phyloP scores from a whole-genome alignment of 108 stramenopile genomes.

The Mayamaea pseudoterrestris region DNA sequence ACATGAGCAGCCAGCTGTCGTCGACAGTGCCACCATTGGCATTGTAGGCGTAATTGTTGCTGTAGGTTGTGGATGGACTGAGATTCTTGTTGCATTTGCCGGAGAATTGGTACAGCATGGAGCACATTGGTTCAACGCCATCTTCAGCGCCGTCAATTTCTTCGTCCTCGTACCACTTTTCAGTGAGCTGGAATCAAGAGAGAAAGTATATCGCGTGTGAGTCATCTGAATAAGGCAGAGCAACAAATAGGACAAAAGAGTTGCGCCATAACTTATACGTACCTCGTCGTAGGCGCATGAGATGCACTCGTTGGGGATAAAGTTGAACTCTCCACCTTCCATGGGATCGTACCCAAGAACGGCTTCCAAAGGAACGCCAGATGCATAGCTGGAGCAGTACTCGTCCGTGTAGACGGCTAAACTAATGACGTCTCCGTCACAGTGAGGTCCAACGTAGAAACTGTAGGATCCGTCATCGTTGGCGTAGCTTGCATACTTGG shows the following conservation, averaged over 20 bases:
- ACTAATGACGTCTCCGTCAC: conserved; percentile 45
- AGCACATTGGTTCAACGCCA: conserved; percentile 20
- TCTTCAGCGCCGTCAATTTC: conserved; percentile 12
- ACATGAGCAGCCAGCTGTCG: not conserved
- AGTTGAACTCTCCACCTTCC: conserved; percentile 16
- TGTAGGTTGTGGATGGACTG: not conserved
- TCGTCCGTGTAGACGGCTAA: conserved; percentile 69
- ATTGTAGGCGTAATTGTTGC: not conserved
- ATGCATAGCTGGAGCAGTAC: conserved; percentile 47
- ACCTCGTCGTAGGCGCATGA: conserved; percentile 27
- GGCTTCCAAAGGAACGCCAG: conserved; percentile 14
- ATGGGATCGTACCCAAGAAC: conserved; percentile 26
- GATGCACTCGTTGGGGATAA: conserved; percentile 38
- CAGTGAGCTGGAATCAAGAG: conserved; percentile 10
- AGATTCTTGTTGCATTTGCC: conserved; percentile 48
- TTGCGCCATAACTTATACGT: conserved; percentile 14
- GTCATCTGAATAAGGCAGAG: not conserved
- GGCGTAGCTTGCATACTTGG: not conserved
- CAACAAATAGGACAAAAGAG: not conserved
- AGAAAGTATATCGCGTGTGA: not conserved
- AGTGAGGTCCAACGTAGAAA: conserved; percentile 61
- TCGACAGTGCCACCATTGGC: not conserved
- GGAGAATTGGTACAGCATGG: conserved; percentile 22
- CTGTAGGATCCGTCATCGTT: conserved; percentile 1
- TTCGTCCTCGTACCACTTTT: conserved; percentile 13